Evolutionary conservation across 1,284 basidiomycete genomes (phyloP), one percentile per base, ranked within the genome.

Genomic region (Fomitopsis palustris): DNA sequence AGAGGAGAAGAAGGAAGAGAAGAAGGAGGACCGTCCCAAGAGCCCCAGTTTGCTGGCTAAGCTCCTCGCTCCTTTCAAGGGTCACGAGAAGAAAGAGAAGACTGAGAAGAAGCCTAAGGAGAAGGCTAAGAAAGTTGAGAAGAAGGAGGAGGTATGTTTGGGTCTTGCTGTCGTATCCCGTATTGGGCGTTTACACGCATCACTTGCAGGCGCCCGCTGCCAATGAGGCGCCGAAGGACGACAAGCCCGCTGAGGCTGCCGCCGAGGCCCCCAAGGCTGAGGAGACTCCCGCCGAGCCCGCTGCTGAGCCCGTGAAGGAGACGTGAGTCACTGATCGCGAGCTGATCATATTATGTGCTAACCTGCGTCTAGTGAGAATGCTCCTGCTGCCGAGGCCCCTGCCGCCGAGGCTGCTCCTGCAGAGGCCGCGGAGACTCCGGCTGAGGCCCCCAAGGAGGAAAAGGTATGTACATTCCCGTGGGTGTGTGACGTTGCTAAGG

Each of bases 1-100:
- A 43, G 64, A 77, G 79, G 72, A 75, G 49, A 67, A 80, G 57
- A 70, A 76, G 55, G 83, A 84, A 64, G 67, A 72, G 12, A 86
- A 87, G 82, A 88, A 88, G 77, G 87, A 88, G 64, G 86, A 88
- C 19, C 78, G 80, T 63, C 87, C 88, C 67, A 90, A 88, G 83
- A 90, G 88, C 76, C 90, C 90, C n/a, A 73, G 81, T 55, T 64
- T 92, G 61, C 76, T 92, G 55, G 69, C 82, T 63, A 92, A 88
- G 75, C 77, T 92, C 62, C 82, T 92, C 55, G 84, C 84, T 43
- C 84, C 88, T 25, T 88, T 92, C 83, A 83, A 81, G 69, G 69
- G 72, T 21, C 69, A 47, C 45, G 45, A 47, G 45, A 47, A 47
- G 49, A 52, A 73, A 65, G 72, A 73, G 69, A 76, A 74, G 72